Percentiles rank a stretch among this genome's conserved stretches.
Evolutionary conservation across 2,329 filamentous ascomycete species (phyloP).

Genomic region (Raffaelea deltoideospora): DNA sequence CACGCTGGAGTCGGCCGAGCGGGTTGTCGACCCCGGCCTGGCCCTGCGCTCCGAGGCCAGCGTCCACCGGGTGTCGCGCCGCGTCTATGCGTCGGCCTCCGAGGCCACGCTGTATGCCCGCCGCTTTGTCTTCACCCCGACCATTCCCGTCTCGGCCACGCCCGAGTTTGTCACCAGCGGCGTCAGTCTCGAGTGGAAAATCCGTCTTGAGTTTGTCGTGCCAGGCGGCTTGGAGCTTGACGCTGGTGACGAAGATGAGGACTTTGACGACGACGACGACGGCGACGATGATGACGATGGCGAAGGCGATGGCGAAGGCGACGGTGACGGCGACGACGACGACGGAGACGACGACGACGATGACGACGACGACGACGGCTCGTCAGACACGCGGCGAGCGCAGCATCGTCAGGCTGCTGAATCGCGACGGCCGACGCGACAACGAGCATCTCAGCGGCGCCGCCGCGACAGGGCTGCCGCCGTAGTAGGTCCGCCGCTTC

Average conservation of each 20-base stretch:
- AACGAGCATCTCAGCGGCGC: background rate
- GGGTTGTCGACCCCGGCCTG: constrained; percentile 63
- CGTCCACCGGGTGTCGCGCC: constrained; percentile 73
- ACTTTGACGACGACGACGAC: constrained; percentile 12
- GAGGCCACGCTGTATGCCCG: constrained; percentile 74
- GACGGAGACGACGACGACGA: background rate
- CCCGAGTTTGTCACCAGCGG: constrained; percentile 88
- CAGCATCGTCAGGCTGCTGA: constrained; percentile 1
- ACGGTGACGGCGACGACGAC: background rate
- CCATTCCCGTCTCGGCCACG: constrained; percentile 69
- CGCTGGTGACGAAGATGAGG: constrained; percentile 4
- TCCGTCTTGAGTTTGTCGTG: constrained; percentile 86
- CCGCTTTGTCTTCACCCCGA: constrained; percentile 64
- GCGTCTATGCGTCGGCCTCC: constrained; percentile 60
- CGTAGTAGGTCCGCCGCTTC: constrained; percentile 27
- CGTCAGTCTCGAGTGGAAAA: constrained; percentile 73
- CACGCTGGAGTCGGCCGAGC: constrained; percentile 75
- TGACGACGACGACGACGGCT: background rate
- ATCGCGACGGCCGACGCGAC: background rate
- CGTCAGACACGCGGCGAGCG: background rate
- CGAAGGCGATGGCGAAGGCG: constrained; percentile 4
- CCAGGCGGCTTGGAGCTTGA: constrained; percentile 24
- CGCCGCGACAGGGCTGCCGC: background rate
- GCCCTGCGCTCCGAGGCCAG: constrained; percentile 75
- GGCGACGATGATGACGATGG: constrained; percentile 18